Conservation (phyloP, 306 rosid genomes). For the Quercus engelmannii region DNA sequence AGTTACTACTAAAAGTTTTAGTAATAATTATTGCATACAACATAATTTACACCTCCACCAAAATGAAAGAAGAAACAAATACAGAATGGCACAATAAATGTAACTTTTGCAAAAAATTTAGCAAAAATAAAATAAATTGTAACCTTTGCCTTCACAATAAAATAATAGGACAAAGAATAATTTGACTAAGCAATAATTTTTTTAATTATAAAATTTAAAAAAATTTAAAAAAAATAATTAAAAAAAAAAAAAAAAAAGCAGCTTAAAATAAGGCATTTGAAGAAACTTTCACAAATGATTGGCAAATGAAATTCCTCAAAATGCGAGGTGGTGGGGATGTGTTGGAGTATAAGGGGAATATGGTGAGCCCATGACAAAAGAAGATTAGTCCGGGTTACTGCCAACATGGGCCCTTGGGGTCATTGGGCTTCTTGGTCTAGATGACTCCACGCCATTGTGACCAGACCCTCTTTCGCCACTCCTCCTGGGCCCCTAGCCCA, state of each 20-base stretch:
- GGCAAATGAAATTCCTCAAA: not conserved
- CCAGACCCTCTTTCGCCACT: conserved; percentile 34
- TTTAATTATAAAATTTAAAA: not conserved
- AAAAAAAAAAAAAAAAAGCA: too few relatives aligned
- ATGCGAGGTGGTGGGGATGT: conserved; percentile 46
- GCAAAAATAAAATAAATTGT: too few relatives aligned
- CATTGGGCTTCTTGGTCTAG: conserved; percentile 36
- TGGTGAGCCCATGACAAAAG: conserved; percentile 45
- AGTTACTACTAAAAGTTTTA: too few relatives aligned
- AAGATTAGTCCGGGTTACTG: conserved; percentile 1
- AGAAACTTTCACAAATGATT: not conserved
- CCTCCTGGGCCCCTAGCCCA: conserved; percentile 78
- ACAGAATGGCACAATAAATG: too few relatives aligned
- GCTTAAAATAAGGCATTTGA: not conserved
- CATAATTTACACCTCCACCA: too few relatives aligned
- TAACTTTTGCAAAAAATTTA: too few relatives aligned
- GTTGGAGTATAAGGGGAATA: conserved; percentile 37
- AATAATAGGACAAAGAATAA: too few relatives aligned
- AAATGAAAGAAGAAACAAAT: too few relatives aligned
- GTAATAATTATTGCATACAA: too few relatives aligned
- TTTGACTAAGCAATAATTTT: not conserved
- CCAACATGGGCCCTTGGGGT: conserved; percentile 22
- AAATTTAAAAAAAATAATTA: too few relatives aligned
- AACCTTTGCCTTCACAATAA: too few relatives aligned
- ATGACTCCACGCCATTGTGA: conserved; percentile 11